A percentile compares a stretch with the other conserved stretches of the same genome.
Evolutionary conservation across 805 yeast species (phyloP).

Genomic region (Metschnikowia sp.): DNA sequence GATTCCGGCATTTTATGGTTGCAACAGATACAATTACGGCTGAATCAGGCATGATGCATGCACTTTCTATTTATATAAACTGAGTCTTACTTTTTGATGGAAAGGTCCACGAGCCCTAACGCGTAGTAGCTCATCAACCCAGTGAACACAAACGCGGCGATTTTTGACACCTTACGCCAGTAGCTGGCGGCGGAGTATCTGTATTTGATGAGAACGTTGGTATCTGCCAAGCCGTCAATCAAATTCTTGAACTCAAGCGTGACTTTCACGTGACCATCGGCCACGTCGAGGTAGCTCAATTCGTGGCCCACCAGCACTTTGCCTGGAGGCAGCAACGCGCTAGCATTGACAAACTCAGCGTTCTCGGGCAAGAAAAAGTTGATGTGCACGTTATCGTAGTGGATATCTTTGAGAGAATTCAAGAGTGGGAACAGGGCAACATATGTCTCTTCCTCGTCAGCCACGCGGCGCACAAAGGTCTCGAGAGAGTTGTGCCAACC

Average conservation of each 20-base stretch:
- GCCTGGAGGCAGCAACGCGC: conserved; percentile 50
- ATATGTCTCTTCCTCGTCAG: conserved; percentile 45
- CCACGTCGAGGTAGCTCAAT: conserved; percentile 67
- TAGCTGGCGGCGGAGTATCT: conserved; percentile 51
- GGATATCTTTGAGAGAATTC: conserved; percentile 66
- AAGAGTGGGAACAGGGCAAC: conserved; percentile 67
- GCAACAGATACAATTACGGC: too few species aligned
- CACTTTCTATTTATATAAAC: too few species aligned
- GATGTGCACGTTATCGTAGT: conserved; percentile 59
- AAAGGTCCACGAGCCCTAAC: conserved; percentile 34
- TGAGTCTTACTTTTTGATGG: conserved; percentile 17
- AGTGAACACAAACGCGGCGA: conserved; percentile 58
- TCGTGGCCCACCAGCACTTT: conserved; percentile 32
- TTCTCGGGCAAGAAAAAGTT: conserved; percentile 84
- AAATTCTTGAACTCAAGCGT: conserved; percentile 57
- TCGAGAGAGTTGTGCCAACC: conserved; percentile 79
- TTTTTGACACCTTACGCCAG: conserved; percentile 61
- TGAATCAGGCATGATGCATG: too few species aligned
- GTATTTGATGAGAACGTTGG: conserved; percentile 61
- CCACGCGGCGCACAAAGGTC: conserved; percentile 46
- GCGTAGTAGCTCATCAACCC: conserved; percentile 56
- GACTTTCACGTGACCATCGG: conserved; percentile 74
- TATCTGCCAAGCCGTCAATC: conserved; percentile 61
- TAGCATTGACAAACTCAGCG: conserved; percentile 54
- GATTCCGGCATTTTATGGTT: too few species aligned